Percentiles rank a stretch among this genome's conserved stretches.
phyloP scores from a whole-genome alignment of 768 basidiomycete species.

The Holtermannia corniformis region DNA sequence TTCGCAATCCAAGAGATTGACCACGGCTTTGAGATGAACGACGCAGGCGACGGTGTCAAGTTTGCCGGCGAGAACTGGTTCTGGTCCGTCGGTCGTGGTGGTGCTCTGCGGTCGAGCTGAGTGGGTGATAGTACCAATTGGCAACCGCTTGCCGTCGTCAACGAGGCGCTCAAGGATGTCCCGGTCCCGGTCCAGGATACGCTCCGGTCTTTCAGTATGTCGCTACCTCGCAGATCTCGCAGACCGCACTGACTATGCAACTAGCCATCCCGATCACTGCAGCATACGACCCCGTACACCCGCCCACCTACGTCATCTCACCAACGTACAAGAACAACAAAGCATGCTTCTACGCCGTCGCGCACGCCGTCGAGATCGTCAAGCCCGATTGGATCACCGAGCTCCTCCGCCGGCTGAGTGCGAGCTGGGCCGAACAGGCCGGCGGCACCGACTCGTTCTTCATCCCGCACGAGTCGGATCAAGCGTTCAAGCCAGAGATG shows the following conservation, averaged over 20 bases:
- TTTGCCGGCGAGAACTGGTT: neutral
- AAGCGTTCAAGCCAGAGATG: conserved; percentile 14
- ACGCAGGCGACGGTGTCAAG: neutral
- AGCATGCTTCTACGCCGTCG: conserved; percentile 29
- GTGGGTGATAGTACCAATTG: conserved; percentile 24
- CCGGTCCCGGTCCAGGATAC: conserved; percentile 9
- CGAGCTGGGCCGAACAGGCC: conserved; percentile 26
- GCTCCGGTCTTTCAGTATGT: conserved; percentile 21
- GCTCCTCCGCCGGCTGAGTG: conserved; percentile 6
- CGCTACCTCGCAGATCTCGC: neutral
- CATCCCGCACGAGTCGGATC: conserved; percentile 12
- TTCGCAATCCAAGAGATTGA: neutral
- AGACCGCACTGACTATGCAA: neutral
- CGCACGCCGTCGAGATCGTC: conserved; percentile 25
- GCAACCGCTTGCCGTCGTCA: conserved; percentile 15
- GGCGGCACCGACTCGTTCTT: conserved; percentile 27
- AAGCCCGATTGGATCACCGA: conserved; percentile 15
- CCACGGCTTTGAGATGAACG: neutral
- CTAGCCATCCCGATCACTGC: conserved; percentile 22
- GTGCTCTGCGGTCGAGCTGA: neutral
- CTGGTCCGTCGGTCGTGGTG: neutral
- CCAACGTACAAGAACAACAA: conserved; percentile 6
- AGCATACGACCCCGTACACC: conserved; percentile 13
- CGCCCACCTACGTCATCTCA: conserved; percentile 22
- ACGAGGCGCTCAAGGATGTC: conserved; percentile 26